Base-by-base conservation (phyloP, 2,329 filamentous ascomycete species). In the Penicillium decumbens region DNA sequence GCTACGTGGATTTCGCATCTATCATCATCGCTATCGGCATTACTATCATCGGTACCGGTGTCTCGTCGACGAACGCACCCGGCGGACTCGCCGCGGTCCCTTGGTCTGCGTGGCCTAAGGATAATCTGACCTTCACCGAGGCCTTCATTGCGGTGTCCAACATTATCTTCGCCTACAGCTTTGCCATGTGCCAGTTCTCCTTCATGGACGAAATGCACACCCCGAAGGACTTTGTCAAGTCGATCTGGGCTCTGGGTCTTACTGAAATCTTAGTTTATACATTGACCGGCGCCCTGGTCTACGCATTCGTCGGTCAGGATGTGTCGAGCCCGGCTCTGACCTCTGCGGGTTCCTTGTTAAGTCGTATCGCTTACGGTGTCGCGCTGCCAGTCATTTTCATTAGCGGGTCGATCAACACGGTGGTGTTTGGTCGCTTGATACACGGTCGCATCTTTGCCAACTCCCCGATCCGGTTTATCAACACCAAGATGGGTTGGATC, bases 111-210 rank as follows among this genome's bases (percentile, higher is more conserved):
- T 64, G 60, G 60, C 61, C 61, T 1, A 55, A 57, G 44, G 51
- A 56, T 2, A 45, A 48, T 12, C 41, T 55, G 41, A 56, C 65
- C 18, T 68, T 68, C 43, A 56, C 59, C 32, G 55, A 65, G 2
- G 63, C 53, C 5, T 66, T 68, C 39, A 62, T 65, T 42, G 62
- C 66, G 9, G 54, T 65, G 30, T 61, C 65, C 37, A 68, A 68
- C 50, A 66, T 69, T 12, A 54, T 66, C 32, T 68, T 67, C 44
- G 63, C 66, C n/a, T 75, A 74, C 60, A 71, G 69, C 43, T 75
- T 75, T 57, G 70, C 71, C 28, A 72, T 75, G 50, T 66, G 60
- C 53, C 64, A 68, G 43, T 65, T 68, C 38, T 65, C 65, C 20
- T 65, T 69, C 50, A 64, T 65, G 59, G 63, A 65, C 18, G 66